Evolutionary conservation across 2,329 filamentous ascomycete species (phyloP).

Genomic region (Epichloe gansuensis): DNA sequence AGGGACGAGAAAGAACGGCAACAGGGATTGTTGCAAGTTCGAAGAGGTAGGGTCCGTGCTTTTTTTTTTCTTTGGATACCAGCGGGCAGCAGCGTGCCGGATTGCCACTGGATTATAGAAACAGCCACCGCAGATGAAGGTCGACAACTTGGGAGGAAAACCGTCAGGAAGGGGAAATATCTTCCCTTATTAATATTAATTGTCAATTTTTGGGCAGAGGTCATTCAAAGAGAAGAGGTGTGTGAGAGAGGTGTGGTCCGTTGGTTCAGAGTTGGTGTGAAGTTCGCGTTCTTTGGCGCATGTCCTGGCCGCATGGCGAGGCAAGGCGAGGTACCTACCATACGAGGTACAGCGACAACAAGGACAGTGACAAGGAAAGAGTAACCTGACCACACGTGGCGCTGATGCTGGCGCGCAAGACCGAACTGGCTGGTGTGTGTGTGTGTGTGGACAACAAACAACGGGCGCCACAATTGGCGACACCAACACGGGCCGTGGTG

Average conservation of each 20-base stretch:
- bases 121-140: not conserved
- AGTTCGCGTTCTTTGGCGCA: not conserved
- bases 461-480: too few species aligned
- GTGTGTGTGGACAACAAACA: too few species aligned
- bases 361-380: not conserved
- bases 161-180: not conserved
- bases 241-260: not conserved
- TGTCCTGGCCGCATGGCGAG: not conserved
- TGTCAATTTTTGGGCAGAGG: not conserved
- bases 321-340: not conserved
- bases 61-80: not conserved
- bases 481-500: too few species aligned
- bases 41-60: not conserved
- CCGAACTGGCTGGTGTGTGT: not conserved
- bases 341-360: not conserved
- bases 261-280: not conserved
- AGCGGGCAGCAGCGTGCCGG: not conserved
- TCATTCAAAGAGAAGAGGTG: not conserved
- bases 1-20: too few species aligned
- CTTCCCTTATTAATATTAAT: not conserved
- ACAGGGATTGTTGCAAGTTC: not conserved
- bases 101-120: not conserved
- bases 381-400: too few species aligned
- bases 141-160: not conserved
- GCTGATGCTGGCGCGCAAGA: not conserved